Percentiles rank a stretch among this genome's conserved stretches.
Evolutionary conservation across 179 eudicot species (phyloP).

Genomic region (Dionaea muscipula): DNA sequence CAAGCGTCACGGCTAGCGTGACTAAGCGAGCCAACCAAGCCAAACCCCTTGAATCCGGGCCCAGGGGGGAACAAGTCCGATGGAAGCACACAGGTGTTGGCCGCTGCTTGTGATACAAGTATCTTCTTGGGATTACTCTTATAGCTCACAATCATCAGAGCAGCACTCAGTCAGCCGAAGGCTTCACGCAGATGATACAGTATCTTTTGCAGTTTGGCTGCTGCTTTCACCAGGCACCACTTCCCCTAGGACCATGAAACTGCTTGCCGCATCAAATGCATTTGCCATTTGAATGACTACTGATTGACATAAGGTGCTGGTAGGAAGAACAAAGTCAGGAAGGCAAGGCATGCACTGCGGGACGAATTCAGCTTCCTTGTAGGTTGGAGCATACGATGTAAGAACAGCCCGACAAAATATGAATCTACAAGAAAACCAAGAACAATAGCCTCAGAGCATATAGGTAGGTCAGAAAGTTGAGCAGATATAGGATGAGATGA

Average conservation of each 20-base stretch:
- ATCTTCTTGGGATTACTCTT: too few relatives aligned
- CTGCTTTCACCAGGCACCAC: conserved; percentile 12
- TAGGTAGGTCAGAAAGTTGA: background rate
- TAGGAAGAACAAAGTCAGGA: conserved; percentile 54
- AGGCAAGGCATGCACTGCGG: conserved; percentile 73
- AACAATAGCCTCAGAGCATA: background rate
- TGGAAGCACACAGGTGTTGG: too few relatives aligned
- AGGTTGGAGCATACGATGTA: conserved; percentile 40
- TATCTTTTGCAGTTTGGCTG: conserved; percentile 2
- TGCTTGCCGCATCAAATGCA: conserved; percentile 35
- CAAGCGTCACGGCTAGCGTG: too few relatives aligned
- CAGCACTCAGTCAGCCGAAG: too few relatives aligned
- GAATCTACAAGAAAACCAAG: conserved; percentile 35
- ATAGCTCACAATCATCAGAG: too few relatives aligned
- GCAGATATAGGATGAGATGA: too few relatives aligned
- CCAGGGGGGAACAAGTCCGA: too few relatives aligned
- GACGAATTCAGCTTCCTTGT: conserved; percentile 37
- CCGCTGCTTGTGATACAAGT: too few relatives aligned
- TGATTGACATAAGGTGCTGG: conserved; percentile 31
- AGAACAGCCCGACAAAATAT: conserved; percentile 72
- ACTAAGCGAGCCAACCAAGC: too few relatives aligned
- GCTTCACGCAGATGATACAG: conserved; percentile 4
- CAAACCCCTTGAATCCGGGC: too few relatives aligned
- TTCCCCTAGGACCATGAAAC: conserved; percentile 31
- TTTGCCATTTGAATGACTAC: conserved; percentile 39